Conservation (phyloP, 108 stramenopile genomes). For the Schizochytrium sp. region DNA sequence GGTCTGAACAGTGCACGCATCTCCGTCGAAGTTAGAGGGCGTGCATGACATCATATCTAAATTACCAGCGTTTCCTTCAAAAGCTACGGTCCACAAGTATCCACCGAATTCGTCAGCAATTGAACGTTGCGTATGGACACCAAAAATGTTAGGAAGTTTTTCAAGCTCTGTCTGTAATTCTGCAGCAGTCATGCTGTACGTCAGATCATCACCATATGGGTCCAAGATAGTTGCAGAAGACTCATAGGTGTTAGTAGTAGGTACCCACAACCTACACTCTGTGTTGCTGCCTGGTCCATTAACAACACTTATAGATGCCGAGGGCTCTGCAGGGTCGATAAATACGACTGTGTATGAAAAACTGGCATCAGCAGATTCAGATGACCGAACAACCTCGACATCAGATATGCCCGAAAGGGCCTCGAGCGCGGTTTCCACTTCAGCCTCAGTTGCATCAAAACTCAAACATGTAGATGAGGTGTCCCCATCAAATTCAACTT, state of each 20-base stretch:
- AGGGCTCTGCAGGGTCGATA: not conserved
- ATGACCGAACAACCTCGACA: slow-evolving; percentile 9
- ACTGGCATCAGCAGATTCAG: not conserved
- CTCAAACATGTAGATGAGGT: slow-evolving; percentile 72
- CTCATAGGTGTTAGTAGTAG: not conserved
- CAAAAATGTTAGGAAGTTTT: not conserved
- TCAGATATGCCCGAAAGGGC: slow-evolving; percentile 62
- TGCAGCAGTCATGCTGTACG: not conserved
- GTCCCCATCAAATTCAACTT: not conserved
- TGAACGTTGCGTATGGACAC: slow-evolving; percentile 12
- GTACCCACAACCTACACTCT: not conserved
- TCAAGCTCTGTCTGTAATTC: slow-evolving; percentile 41
- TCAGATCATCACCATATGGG: not conserved
- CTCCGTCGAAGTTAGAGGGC: slow-evolving; percentile 77
- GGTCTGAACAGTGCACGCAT: slow-evolving; percentile 71
- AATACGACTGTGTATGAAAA: slow-evolving; percentile 64
- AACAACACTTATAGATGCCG: not conserved
- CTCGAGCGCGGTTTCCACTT: slow-evolving; percentile 78
- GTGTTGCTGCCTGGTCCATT: not conserved
- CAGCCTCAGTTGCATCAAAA: slow-evolving; percentile 74
- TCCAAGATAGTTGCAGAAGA: not conserved
- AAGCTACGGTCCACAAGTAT: slow-evolving; percentile 78
- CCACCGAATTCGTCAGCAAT: slow-evolving; percentile 62
- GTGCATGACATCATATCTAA: slow-evolving; percentile 71
- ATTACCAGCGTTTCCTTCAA: slow-evolving; percentile 76